Evolutionary conservation across 106 monocot species (phyloP).

Genomic region (Gastrodia elata): DNA sequence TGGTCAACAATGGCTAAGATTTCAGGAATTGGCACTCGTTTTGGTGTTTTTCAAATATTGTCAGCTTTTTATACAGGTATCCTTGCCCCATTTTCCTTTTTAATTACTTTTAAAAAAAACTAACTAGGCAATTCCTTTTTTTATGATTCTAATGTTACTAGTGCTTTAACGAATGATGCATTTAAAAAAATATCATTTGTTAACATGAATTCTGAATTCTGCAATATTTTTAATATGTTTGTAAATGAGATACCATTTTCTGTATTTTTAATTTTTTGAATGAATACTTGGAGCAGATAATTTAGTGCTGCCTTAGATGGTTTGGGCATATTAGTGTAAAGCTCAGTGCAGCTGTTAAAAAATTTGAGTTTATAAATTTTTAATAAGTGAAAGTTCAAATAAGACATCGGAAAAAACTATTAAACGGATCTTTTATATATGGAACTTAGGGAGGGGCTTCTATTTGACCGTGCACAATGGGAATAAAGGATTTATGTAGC

Average conservation of each 20-base stretch:
- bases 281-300: neutral
- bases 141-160: neutral
- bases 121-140: neutral
- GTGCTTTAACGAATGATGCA: neutral
- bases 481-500: too few relatives aligned
- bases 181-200: neutral
- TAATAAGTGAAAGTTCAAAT: too few relatives aligned
- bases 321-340: too few relatives aligned
- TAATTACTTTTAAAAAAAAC: neutral
- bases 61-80: slow-evolving; percentile 89
- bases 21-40: slow-evolving; percentile 66
- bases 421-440: too few relatives aligned
- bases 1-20: slow-evolving; percentile 58
- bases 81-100: neutral
- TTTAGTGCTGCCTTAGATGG: too few relatives aligned
- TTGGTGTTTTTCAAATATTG: slow-evolving; percentile 78
- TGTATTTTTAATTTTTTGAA: neutral
- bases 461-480: too few relatives aligned
- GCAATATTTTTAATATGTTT: neutral
- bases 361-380: too few relatives aligned
- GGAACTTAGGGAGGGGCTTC: too few relatives aligned
- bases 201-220: neutral
- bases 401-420: too few relatives aligned
- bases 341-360: too few relatives aligned
- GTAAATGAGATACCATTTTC: neutral